phyloP scores from a whole-genome alignment of 352 stramenopile genomes.

The Globisporangium polare region DNA sequence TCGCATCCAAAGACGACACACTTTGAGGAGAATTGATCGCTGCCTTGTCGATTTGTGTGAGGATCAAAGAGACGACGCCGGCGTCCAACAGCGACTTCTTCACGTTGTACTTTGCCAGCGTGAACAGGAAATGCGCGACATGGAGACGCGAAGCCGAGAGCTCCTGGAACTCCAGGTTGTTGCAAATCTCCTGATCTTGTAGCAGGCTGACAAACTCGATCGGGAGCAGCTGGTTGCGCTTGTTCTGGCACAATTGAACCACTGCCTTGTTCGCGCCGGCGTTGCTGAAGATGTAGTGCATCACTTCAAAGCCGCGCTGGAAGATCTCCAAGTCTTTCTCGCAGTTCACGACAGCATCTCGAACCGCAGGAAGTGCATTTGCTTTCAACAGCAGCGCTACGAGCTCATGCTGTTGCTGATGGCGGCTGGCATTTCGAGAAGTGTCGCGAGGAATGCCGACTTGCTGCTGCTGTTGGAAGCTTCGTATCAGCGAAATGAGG shows the following conservation, averaged over 20 bases:
- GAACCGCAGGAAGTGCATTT: slow-evolving; percentile 19
- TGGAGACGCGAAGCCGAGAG: slow-evolving; percentile 7
- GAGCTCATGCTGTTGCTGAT: not conserved
- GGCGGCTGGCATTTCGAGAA: not conserved
- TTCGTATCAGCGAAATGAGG: not conserved
- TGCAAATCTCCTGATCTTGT: not conserved
- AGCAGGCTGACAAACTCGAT: slow-evolving; percentile 21
- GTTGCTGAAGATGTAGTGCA: slow-evolving; percentile 21
- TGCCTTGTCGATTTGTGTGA: slow-evolving; percentile 3
- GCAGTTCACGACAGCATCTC: slow-evolving; percentile 20
- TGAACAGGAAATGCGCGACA: slow-evolving; percentile 28
- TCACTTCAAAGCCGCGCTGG: slow-evolving; percentile 18
- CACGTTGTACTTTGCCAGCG: slow-evolving; percentile 29
- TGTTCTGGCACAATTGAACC: slow-evolving; percentile 29
- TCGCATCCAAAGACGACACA: not conserved
- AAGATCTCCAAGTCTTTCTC: slow-evolving; percentile 21
- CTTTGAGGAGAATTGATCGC: not conserved
- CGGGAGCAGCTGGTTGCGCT: slow-evolving; percentile 21
- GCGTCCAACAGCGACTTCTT: slow-evolving; percentile 18
- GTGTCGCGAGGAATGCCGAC: not conserved
- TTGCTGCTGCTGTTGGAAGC: not conserved
- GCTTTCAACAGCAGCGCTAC: slow-evolving; percentile 9
- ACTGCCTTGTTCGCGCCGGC: slow-evolving; percentile 2
- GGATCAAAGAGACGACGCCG: slow-evolving; percentile 7
- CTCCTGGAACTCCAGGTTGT: not conserved